Percentiles rank a stretch among this genome's conserved stretches.
Conservation (phyloP, 1,284 basidiomycete species). For the Apiotrichum mycotoxinovorans region DNA sequence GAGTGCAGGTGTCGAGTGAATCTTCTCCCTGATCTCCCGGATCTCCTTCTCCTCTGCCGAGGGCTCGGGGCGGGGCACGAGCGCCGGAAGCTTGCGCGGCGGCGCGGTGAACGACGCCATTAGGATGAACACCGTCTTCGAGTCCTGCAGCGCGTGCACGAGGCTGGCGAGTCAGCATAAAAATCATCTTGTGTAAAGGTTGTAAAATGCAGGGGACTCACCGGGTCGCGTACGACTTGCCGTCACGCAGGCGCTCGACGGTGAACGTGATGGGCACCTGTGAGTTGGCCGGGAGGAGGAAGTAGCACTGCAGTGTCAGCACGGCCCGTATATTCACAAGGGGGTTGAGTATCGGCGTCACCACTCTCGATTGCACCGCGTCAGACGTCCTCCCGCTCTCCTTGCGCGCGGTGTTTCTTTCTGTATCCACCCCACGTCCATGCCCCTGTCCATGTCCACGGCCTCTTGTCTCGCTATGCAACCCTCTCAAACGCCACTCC, state of each 20-base stretch:
- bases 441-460: too few relatives aligned
- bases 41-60: neutral
- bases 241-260: slow-evolving; percentile 77
- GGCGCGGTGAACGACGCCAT: slow-evolving; percentile 81
- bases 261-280: slow-evolving; percentile 75
- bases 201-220: neutral
- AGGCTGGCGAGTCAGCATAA: slow-evolving; percentile 57
- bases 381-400: too few relatives aligned
- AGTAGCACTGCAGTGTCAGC: slow-evolving; percentile 37
- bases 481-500: too few relatives aligned
- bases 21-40: neutral
- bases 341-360: too few relatives aligned
- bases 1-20: neutral
- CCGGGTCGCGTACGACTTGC: slow-evolving; percentile 39
- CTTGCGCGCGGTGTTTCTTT: too few relatives aligned
- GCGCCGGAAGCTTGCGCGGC: slow-evolving; percentile 28
- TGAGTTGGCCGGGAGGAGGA: slow-evolving; percentile 60
- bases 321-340: too few relatives aligned
- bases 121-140: slow-evolving; percentile 72
- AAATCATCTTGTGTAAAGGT: too few relatives aligned
- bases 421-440: too few relatives aligned
- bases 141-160: slow-evolving; percentile 73
- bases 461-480: too few relatives aligned
- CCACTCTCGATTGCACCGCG: too few relatives aligned
- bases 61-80: neutral